A percentile compares a stretch with the other conserved stretches of the same genome.
Evolutionary conservation across 2,329 filamentous ascomycete species (phyloP).

Genomic region (Cordyceps cateniannulata): DNA sequence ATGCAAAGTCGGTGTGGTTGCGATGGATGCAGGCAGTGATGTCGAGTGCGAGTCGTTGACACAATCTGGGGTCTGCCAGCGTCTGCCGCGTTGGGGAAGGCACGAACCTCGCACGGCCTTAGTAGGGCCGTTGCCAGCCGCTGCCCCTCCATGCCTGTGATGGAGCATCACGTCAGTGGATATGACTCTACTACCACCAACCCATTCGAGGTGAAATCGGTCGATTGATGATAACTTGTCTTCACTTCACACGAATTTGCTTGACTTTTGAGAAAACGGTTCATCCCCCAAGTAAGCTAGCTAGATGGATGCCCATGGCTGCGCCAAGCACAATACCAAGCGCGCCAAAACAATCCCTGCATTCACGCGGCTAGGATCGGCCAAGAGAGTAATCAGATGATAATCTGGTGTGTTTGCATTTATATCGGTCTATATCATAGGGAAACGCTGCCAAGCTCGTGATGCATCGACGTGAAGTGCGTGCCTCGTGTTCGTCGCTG

Average conservation of each 20-base stretch:
- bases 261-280: too few species aligned
- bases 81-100: neutral
- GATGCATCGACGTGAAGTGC: neutral
- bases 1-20: neutral
- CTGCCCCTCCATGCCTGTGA: neutral
- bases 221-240: neutral
- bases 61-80: constrained; percentile 8
- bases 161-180: neutral
- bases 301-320: too few species aligned
- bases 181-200: too few species aligned
- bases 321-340: neutral
- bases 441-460: neutral
- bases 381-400: neutral
- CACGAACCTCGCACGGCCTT: neutral
- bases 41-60: constrained; percentile 5
- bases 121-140: constrained; percentile 8
- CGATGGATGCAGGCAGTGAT: neutral
- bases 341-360: neutral
- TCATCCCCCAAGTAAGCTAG: too few species aligned
- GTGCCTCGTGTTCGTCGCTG: neutral
- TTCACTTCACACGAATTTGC: neutral
- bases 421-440: neutral
- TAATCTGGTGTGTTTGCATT: neutral
- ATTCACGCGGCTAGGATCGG: neutral
- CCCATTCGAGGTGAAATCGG: neutral